Conservation (phyloP, 371 early-diverging fungal genomes). For the Syncephalastrum monosporum region DNA sequence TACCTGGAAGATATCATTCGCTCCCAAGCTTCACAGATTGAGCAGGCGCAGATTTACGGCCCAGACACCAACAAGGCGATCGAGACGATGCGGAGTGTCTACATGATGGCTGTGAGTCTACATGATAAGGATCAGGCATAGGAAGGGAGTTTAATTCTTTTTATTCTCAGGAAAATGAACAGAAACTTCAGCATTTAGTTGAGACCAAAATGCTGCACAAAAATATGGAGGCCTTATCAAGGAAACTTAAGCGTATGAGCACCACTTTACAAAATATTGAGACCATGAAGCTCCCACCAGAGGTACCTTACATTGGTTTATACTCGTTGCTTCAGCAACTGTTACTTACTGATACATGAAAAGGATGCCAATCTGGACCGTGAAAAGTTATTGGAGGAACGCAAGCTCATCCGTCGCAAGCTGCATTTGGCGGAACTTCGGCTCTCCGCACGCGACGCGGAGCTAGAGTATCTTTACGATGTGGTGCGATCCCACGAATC, state of each 20-base stretch:
- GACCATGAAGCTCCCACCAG: conserved; percentile 22
- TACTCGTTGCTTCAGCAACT: background rate
- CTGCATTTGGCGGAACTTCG: conserved; percentile 44
- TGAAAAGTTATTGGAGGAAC: conserved; percentile 27
- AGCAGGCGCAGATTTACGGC: conserved; percentile 12
- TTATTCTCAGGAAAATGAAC: conserved; percentile 29
- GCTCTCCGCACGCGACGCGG: conserved; percentile 41
- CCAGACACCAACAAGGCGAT: conserved; percentile 24
- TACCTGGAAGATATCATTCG: conserved; percentile 29
- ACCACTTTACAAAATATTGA: conserved; percentile 31
- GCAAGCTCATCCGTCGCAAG: conserved; percentile 29
- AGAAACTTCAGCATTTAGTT: conserved; percentile 21
- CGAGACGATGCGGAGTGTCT: conserved; percentile 34
- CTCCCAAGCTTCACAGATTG: conserved; percentile 32
- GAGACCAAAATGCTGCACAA: conserved; percentile 27
- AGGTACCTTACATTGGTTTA: conserved; percentile 14
- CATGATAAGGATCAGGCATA: background rate
- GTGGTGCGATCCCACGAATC: conserved; percentile 16
- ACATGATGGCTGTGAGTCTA: conserved; percentile 27
- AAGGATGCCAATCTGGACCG: conserved; percentile 26
- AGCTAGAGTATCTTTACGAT: conserved; percentile 39
- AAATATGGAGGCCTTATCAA: conserved; percentile 26
- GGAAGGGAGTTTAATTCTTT: background rate
- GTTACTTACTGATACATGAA: background rate
- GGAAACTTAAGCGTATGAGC: conserved; percentile 25